A percentile compares a stretch with the other conserved stretches of the same genome.
phyloP scores from a whole-genome alignment of 2,329 filamentous ascomycete genomes.

The Plenodomus biglobosus region DNA sequence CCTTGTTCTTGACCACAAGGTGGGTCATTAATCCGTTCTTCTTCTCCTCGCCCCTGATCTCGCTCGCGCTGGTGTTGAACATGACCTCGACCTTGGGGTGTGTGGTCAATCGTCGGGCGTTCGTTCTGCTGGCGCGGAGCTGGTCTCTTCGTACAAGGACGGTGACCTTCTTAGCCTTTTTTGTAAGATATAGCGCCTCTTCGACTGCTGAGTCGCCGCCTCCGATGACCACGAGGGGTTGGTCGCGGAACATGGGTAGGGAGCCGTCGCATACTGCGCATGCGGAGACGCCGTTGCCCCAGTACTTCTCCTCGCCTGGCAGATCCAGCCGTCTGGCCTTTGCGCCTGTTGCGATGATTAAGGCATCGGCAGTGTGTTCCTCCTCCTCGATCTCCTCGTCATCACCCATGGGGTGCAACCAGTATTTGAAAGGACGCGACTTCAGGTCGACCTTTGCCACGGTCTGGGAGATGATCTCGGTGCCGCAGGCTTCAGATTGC shows the following conservation, averaged over 20 bases:
- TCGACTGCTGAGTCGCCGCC: slow-evolving; percentile 96
- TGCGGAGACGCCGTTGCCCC: slow-evolving; percentile 94
- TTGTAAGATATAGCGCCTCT: slow-evolving; percentile 95
- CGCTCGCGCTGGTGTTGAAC: slow-evolving; percentile 78
- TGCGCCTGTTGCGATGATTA: slow-evolving; percentile 95
- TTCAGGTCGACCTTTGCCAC: slow-evolving; percentile 81
- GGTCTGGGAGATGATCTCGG: slow-evolving; percentile 89
- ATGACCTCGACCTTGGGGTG: slow-evolving; percentile 89
- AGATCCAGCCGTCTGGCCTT: slow-evolving; percentile 83
- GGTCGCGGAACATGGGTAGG: slow-evolving; percentile 95
- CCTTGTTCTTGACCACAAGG: slow-evolving; percentile 77
- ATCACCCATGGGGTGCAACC: slow-evolving; percentile 73
- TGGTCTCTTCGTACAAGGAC: slow-evolving; percentile 87
- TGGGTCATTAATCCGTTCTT: slow-evolving; percentile 79
- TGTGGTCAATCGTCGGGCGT: slow-evolving; percentile 78
- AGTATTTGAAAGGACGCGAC: slow-evolving; percentile 88
- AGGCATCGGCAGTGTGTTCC: slow-evolving; percentile 79
- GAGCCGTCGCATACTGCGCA: slow-evolving; percentile 98
- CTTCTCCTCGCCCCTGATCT: slow-evolving; percentile 82
- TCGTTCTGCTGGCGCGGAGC: slow-evolving; percentile 85
- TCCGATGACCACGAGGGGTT: slow-evolving; percentile 92
- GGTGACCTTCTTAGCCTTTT: slow-evolving; percentile 93
- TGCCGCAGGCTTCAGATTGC: slow-evolving; percentile 90
- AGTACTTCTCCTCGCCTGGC: slow-evolving; percentile 89
- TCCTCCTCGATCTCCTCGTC: slow-evolving; percentile 69